Evolutionary conservation across 2,329 filamentous ascomycete genomes (phyloP), one percentile per base, ranked within the genome.

Genomic region (Alternaria brassicicola): DNA sequence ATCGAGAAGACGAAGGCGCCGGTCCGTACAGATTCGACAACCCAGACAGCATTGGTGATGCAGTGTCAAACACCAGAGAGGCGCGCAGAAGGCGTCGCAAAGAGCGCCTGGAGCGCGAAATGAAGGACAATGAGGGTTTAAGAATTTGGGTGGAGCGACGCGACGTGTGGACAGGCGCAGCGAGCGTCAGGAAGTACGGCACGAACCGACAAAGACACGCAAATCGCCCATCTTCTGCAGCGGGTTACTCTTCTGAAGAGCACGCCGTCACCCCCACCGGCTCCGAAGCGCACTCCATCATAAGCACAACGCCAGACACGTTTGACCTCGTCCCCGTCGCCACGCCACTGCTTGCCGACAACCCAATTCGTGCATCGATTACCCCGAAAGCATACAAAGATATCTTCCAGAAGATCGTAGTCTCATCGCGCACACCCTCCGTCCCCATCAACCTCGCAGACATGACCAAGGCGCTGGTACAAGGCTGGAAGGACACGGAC

Each of bases 401-500:
- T 45, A 91, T 98, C 55, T 97, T 96, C 81, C 89, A 90, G 73
- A 97, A 97, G 78, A 89, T 97, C 49, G 88, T 97, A 39, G 76
- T 93, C 1, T 89, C 94, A 70, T 86, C 84, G 35, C 85, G 95
- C 63, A 91, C 92, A 3, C 94, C 94, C 0, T 89, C 90, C 1
- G 91, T 96, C 15, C 94, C 94, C 3, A 90, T 97, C 71, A 97
- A 97, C 68, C 85, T 98, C 0, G 81, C 84, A 28, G 92, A 96
- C 68, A 88, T 97, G 80, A 87, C 91, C 21, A 85, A 87, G 9
- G 87, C 91, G 12, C 90, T 94, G 64, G 93, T 98, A 1, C 84
- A 89, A 26, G 94, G 94, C 41, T 97, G 94, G 94, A 96, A 96
- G 77, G 85, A 91, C 38, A 92, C 95, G 69, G 93, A 93, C 15